Base-by-base conservation (phyloP, 140 eudicot species). In the Senecio squalidus region DNA sequence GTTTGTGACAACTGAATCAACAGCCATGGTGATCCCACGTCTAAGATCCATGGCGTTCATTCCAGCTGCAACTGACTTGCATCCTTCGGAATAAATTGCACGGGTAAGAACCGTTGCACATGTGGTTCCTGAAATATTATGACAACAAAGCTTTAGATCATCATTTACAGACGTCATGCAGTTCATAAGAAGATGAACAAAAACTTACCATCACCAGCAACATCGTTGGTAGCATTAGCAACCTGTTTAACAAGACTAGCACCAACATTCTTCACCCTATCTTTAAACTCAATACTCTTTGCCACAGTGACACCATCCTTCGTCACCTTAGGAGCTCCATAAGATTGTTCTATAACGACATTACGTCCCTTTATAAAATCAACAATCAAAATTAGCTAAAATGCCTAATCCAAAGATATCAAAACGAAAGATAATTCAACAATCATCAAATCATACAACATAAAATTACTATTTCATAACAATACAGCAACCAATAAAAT, bases 41-140 rank as follows among this genome's bases (percentile, higher is more conserved):
- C 89, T 74, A 55, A 82, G 85, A 71, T 88, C 95, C 96, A 88
- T 88, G 27, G 96, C 96, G 22, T 84, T 88, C 96, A 88, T 88
- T 58, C 96, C 96, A 61, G 94, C 95, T 46, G 91, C 88, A 31
- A 84, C 91, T 11, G 94, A 88, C 75, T 84, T 88, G 81, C 88
- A 84, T 6, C 96, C 95, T 74, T 88, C 94, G 1, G 87, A 28
- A 47, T 65, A 88, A 36, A 84, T 88, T 16, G 94, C 96, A 38
- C 91, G 84, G 0, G 96, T 81, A 60, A 88, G 96, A 65, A 88
- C 78, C 1, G 94, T 88, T 6, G 96, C 95, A 40, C 96, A 88
- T 5, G 96, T 84, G 62, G 96, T 88, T 68, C 96, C 96, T 88
- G 75, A 55, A 78, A 62, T 2, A n/a, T 27, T 18, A 57, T 2